A percentile compares a stretch with the other conserved stretches of the same genome.
Conservation (phyloP, 1,139 yeast species). For the Candida frijolesensis region DNA sequence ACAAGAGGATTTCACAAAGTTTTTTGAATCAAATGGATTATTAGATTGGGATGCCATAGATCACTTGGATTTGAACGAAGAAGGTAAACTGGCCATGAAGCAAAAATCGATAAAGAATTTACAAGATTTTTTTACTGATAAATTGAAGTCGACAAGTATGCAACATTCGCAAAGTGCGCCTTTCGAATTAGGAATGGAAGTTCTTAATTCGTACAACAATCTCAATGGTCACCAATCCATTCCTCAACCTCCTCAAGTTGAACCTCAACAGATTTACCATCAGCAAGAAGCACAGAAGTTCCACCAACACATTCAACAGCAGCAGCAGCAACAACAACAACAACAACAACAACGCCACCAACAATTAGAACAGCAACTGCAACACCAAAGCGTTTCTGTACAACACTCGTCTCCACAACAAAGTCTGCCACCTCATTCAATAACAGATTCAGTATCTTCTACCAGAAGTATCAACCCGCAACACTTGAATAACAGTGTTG, state of each 20-base stretch:
- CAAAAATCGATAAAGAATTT: constrained; percentile 18
- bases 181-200: constrained; percentile 34
- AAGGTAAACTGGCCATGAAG: constrained; percentile 11
- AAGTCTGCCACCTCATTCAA: constrained; percentile 10
- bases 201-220: constrained; percentile 16
- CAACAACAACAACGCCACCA: constrained; percentile 1
- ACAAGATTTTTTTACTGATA: constrained; percentile 18
- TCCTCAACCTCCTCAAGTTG: constrained; percentile 5
- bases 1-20: constrained; percentile 23
- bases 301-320: constrained; percentile 2
- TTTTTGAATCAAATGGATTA: constrained; percentile 24
- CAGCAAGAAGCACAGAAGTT: neutral
- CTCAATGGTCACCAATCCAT: constrained; percentile 1
- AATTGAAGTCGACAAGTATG: constrained; percentile 7
- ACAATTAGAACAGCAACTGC: constrained; percentile 1
- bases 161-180: constrained; percentile 23
- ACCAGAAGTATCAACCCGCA: constrained; percentile 9
- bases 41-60: constrained; percentile 43
- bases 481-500: constrained; percentile 5
- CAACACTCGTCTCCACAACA: neutral
- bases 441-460: constrained; percentile 10
- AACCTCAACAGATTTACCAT: constrained; percentile 6
- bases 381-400: neutral
- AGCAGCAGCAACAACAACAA: constrained; percentile 3
- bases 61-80: constrained; percentile 27